These are phyloP conservation scores for Kalanchoe fedtschenkoi DNA, from an alignment of 164 flowering plant genomes.

Conservation along the genomic window DNA sequence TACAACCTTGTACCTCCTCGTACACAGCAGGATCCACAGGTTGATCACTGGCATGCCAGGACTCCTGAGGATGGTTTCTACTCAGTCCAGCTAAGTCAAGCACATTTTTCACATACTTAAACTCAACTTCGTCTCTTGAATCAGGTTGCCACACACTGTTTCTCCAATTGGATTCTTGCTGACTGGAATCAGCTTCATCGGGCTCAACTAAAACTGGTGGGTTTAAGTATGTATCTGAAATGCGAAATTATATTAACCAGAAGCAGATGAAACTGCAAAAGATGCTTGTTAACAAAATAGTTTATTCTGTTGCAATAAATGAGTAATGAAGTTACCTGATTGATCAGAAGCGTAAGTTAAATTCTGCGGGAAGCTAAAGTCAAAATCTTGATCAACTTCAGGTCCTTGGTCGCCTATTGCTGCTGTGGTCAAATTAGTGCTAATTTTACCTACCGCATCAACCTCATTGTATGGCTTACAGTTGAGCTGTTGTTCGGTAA, in stretches of 20 bases:
- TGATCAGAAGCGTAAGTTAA: neutral
- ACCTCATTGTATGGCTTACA: neutral
- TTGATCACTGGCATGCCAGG: constrained; percentile 19
- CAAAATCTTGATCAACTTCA: neutral
- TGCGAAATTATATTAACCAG: neutral
- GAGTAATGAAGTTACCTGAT: neutral
- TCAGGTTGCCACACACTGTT: neutral
- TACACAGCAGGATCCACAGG: constrained; percentile 17
- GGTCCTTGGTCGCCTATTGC: neutral
- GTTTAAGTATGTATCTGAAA: neutral
- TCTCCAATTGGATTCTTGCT: neutral
- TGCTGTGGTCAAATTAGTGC: neutral
- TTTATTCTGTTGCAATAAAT: neutral
- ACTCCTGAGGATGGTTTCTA: constrained; percentile 6
- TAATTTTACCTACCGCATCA: neutral
- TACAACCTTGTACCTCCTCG: constrained; percentile 16
- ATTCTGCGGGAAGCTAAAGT: neutral
- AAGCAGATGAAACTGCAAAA: neutral
- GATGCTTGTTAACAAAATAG: neutral
- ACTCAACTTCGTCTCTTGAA: constrained; percentile 9
- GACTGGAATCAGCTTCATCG: neutral
- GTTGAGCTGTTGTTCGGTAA: neutral
- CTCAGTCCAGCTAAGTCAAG: constrained; percentile 19
- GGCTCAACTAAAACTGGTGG: neutral
- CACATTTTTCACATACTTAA: constrained; percentile 18